phyloP scores from a whole-genome alignment of 1,284 basidiomycete species.

The Austroboletus niveus region DNA sequence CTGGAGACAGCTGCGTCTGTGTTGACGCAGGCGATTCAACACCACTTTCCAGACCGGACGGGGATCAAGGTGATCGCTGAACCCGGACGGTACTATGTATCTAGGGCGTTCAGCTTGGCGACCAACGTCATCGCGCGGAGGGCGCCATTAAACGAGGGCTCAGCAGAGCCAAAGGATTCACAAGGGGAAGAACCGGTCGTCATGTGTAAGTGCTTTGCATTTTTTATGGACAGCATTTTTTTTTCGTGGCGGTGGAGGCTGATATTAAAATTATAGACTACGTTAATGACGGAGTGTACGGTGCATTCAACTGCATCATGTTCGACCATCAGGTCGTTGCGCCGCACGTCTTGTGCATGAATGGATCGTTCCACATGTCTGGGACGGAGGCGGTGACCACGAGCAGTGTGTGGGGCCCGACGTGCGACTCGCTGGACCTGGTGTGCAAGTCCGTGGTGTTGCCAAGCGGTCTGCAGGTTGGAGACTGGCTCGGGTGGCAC shows the following conservation, averaged over 20 bases:
- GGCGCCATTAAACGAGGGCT: conserved; percentile 44
- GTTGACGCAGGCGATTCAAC: conserved; percentile 70
- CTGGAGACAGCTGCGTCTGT: conserved; percentile 83
- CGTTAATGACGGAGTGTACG: conserved; percentile 98
- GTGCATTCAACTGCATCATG: conserved; percentile 96
- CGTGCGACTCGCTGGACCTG: conserved; percentile 91
- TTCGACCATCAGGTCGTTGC: conserved; percentile 90
- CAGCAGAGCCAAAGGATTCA: neutral
- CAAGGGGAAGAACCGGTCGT: conserved; percentile 58
- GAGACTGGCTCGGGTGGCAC: conserved; percentile 90
- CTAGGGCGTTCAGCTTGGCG: conserved; percentile 90
- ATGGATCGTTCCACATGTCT: conserved; percentile 53
- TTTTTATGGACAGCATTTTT: conserved; percentile 2
- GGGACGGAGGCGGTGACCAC: conserved; percentile 44
- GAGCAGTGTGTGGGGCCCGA: conserved; percentile 72
- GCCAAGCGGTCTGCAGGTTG: conserved; percentile 67
- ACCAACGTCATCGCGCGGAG: conserved; percentile 93
- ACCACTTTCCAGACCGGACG: conserved; percentile 82
- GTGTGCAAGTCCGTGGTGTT: conserved; percentile 63
- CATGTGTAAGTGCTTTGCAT: conserved; percentile 68
- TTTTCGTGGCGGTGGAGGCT: conserved; percentile 1
- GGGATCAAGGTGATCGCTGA: conserved; percentile 90
- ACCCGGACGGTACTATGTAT: conserved; percentile 94
- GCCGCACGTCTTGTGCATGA: conserved; percentile 74
- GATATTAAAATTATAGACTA: conserved; percentile 62